phyloP scores from a whole-genome alignment of 768 basidiomycete species.

The Lactarius pseudohatsudake region DNA sequence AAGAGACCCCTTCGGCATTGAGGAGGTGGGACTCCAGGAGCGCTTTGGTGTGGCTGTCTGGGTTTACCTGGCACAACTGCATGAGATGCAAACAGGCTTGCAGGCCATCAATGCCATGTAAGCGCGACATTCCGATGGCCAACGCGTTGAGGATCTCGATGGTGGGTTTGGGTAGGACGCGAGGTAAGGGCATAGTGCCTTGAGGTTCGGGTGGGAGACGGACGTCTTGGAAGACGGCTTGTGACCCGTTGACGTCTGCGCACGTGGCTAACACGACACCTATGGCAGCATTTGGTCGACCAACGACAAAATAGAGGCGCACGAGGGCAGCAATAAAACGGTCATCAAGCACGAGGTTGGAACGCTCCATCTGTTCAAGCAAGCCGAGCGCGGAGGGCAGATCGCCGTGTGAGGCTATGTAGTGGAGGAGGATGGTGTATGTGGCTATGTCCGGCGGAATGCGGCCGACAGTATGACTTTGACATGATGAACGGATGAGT shows the following conservation, averaged over 20 bases:
- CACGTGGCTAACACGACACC: conserved; percentile 16
- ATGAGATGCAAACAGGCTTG: conserved; percentile 54
- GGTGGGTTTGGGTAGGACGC: conserved; percentile 32
- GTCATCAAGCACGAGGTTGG: conserved; percentile 21
- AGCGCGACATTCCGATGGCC: conserved; percentile 48
- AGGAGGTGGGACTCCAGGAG: conserved; percentile 55
- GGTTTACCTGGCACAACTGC: conserved; percentile 48
- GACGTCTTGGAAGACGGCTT: conserved; percentile 4
- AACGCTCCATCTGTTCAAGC: conserved; percentile 17
- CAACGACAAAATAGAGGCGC: conserved; percentile 22
- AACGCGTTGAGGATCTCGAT: conserved; percentile 59
- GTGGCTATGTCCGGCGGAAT: conserved; percentile 28
- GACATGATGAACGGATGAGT: conserved; percentile 10
- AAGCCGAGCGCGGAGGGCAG: conserved; percentile 9
- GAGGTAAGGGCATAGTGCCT: conserved; percentile 19
- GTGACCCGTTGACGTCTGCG: conserved; percentile 6
- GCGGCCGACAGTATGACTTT: neutral
- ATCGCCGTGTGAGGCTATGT: conserved; percentile 16
- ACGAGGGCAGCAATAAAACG: conserved; percentile 27
- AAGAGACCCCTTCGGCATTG: conserved; percentile 42
- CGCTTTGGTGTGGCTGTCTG: conserved; percentile 55
- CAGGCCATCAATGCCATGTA: conserved; percentile 50
- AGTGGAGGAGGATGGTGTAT: conserved; percentile 28
- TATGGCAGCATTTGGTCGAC: conserved; percentile 18
- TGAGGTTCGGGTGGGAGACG: conserved; percentile 1